These are phyloP conservation scores for Parvularia atlantis DNA, from an alignment of 78 protist species.

Conservation along the genomic window DNA sequence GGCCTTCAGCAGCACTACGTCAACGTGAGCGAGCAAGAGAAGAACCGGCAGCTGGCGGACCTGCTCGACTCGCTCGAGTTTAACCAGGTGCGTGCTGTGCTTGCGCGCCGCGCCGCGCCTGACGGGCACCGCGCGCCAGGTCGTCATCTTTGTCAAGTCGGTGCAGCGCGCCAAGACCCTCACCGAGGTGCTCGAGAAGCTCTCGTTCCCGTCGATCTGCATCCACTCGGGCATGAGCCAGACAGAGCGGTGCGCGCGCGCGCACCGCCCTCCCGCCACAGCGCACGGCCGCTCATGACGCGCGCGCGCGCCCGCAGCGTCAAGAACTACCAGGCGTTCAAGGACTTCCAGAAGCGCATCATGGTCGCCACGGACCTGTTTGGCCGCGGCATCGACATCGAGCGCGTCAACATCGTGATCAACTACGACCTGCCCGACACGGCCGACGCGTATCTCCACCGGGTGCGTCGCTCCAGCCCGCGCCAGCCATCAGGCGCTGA, in stretches of 20 bases:
- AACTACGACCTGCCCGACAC: slow-evolving; percentile 97
- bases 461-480: slow-evolving; percentile 53
- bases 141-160: slow-evolving; percentile 89
- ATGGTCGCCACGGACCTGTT: slow-evolving; percentile 96
- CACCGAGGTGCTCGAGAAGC: slow-evolving; percentile 56
- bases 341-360: slow-evolving; percentile 85
- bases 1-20: slow-evolving; percentile 95
- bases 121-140: too few species aligned
- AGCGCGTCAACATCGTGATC: slow-evolving; percentile 93
- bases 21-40: slow-evolving; percentile 75
- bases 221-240: slow-evolving; percentile 48
- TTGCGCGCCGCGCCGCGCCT: too few species aligned
- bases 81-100: slow-evolving; percentile 90
- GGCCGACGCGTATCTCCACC: slow-evolving; percentile 90
- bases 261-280: background rate
- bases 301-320: slow-evolving; percentile 24
- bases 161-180: slow-evolving; percentile 65
- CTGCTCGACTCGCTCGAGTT: slow-evolving; percentile 94
- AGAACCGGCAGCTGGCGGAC: slow-evolving; percentile 82
- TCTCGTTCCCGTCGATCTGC: slow-evolving; percentile 85
- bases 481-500: too few species aligned
- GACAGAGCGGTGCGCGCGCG: background rate
- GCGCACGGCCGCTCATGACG: too few species aligned
- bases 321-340: slow-evolving; percentile 73
- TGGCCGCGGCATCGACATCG: slow-evolving; percentile 98